phyloP scores from a whole-genome alignment of 2,329 filamentous ascomycete genomes.

The Aspergillus sp. region DNA sequence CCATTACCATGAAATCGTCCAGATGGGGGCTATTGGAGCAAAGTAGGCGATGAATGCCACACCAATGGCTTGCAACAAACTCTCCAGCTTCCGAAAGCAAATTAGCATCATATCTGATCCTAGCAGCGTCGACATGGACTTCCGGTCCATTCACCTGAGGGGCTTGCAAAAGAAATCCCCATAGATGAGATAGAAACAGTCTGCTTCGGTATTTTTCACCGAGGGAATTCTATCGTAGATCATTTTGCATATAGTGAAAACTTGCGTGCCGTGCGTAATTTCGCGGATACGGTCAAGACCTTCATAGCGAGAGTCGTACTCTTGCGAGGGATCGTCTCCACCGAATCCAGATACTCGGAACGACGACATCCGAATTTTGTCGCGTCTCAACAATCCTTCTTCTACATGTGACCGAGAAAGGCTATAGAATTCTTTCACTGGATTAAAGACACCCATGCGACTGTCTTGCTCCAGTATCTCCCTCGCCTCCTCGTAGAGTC shows the following conservation, averaged over 20 bases:
- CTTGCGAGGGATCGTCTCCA: constrained; percentile 34
- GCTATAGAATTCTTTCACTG: constrained; percentile 5
- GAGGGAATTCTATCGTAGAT: constrained; percentile 12
- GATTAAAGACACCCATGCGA: constrained; percentile 30
- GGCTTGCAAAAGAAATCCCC: constrained; percentile 1
- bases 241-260: constrained; percentile 16
- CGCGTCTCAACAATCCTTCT: constrained; percentile 22
- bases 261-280: constrained; percentile 1
- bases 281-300: constrained; percentile 27
- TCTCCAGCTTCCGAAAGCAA: constrained; percentile 12
- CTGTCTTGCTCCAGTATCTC: constrained; percentile 37
- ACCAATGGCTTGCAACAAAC: constrained; percentile 19
- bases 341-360: constrained; percentile 38
- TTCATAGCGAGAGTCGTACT: constrained; percentile 32
- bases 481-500: constrained; percentile 38
- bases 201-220: background rate
- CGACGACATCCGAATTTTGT: constrained; percentile 30
- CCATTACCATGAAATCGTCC: constrained; percentile 28
- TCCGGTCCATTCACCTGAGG: constrained; percentile 2
- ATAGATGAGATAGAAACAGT: constrained; percentile 1
- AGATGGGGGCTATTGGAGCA: constrained; percentile 4
- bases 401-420: constrained; percentile 4
- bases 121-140: background rate
- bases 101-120: constrained; percentile 14
- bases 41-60: constrained; percentile 19